Conservation (phyloP, 805 yeast genomes). For the Hanseniaspora jakobsenii region DNA sequence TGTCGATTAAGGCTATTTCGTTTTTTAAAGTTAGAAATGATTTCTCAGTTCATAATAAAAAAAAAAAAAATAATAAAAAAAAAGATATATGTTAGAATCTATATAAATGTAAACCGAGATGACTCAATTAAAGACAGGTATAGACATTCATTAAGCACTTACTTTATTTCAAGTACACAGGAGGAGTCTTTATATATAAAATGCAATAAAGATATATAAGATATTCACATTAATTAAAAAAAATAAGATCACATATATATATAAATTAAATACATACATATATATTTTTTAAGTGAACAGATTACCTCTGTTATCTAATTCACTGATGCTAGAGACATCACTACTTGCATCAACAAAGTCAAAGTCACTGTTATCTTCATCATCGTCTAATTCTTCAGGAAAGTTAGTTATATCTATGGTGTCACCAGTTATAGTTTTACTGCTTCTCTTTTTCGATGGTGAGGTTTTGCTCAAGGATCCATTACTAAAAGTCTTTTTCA, state of each 20-base stretch:
- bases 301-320: conserved; percentile 14
- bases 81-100: no score
- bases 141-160: no score
- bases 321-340: conserved; percentile 15
- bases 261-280: not conserved
- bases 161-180: no score
- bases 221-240: no score
- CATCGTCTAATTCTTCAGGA: not conserved
- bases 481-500: not conserved
- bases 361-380: conserved; percentile 5
- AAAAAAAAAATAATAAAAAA: no score
- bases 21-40: no score
- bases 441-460: not conserved
- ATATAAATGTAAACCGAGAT: no score
- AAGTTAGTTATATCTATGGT: not conserved
- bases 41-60: no score
- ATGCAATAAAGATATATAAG: no score
- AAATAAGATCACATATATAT: not conserved
- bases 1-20: no score
- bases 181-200: no score
- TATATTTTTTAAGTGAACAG: conserved; percentile 3
- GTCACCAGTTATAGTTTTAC: not conserved
- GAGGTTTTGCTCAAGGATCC: not conserved
- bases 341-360: conserved; percentile 15
- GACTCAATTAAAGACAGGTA: no score